Percentiles rank a stretch among this genome's conserved stretches.
Evolutionary conservation across 352 stramenopile genomes (phyloP).

Genomic region (Peronospora belbahrii): DNA sequence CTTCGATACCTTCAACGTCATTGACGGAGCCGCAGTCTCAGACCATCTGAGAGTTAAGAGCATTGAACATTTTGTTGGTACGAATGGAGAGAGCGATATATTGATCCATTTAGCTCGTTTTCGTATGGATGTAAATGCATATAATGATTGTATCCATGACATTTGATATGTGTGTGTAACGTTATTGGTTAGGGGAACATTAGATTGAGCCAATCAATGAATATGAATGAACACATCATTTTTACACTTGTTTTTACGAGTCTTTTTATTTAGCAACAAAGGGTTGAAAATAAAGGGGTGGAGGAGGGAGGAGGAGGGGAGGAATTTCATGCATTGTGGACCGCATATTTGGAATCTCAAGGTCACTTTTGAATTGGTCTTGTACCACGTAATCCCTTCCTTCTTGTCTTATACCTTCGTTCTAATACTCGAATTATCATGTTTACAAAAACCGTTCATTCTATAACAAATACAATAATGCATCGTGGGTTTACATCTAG

Average conservation of each 20-base stretch:
- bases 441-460: conserved; percentile 51
- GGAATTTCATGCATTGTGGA: background rate
- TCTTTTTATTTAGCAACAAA: background rate
- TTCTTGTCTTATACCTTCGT: too few species aligned
- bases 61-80: conserved; percentile 16
- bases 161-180: too few species aligned
- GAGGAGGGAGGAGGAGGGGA: too few species aligned
- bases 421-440: too few species aligned
- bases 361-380: too few species aligned
- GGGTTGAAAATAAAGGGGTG: background rate
- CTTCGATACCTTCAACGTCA: conserved; percentile 9
- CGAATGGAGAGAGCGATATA: conserved; percentile 10
- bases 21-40: conserved; percentile 28
- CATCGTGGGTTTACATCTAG: conserved; percentile 36
- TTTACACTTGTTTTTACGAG: too few species aligned
- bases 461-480: conserved; percentile 20
- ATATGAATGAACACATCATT: too few species aligned
- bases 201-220: too few species aligned
- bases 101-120: too few species aligned
- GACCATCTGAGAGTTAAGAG: conserved; percentile 33
- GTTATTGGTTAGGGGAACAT: too few species aligned
- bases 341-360: background rate
- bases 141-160: conserved; percentile 9
- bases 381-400: too few species aligned
- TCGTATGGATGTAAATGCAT: conserved; percentile 30